phyloP scores from a whole-genome alignment of 495 filamentous ascomycete species.

The Peziza echinospora region DNA sequence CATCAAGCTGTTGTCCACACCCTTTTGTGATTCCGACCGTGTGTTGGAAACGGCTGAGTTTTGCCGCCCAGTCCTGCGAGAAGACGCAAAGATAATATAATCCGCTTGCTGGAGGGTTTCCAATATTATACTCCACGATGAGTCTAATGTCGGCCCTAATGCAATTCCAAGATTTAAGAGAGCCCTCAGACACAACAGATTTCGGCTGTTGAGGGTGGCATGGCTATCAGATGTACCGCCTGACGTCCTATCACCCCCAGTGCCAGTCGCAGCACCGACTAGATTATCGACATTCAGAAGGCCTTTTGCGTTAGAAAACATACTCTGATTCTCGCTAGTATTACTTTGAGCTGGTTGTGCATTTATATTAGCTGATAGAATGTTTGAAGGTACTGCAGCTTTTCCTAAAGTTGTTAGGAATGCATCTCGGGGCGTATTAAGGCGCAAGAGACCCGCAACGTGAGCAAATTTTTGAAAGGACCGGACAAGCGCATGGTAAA shows the following conservation, averaged over 20 bases:
- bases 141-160: constrained; percentile 63
- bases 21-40: constrained; percentile 18
- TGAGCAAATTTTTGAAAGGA: constrained; percentile 92
- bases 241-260: constrained; percentile 32
- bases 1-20: constrained; percentile 22
- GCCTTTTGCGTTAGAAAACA: constrained; percentile 40
- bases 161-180: constrained; percentile 88
- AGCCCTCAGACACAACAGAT: constrained; percentile 72
- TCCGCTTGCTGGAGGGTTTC: constrained; percentile 85
- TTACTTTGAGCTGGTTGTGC: neutral
- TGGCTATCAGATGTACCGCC: constrained; percentile 23
- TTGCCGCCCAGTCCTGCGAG: constrained; percentile 13
- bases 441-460: constrained; percentile 67
- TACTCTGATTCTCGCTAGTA: constrained; percentile 28
- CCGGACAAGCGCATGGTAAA: constrained; percentile 78
- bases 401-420: constrained; percentile 88
- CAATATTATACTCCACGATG: constrained; percentile 72
- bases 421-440: constrained; percentile 74
- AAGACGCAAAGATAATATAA: constrained; percentile 44
- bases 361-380: constrained; percentile 35
- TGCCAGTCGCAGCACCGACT: constrained; percentile 25
- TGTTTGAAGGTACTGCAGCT: constrained; percentile 62
- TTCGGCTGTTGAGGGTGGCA: constrained; percentile 57
- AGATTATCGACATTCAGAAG: constrained; percentile 43
- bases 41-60: constrained; percentile 18